Percentiles rank a stretch among this genome's conserved stretches.
Conservation (phyloP, 1,284 basidiomycete genomes). For the Tilletia walkeri region DNA sequence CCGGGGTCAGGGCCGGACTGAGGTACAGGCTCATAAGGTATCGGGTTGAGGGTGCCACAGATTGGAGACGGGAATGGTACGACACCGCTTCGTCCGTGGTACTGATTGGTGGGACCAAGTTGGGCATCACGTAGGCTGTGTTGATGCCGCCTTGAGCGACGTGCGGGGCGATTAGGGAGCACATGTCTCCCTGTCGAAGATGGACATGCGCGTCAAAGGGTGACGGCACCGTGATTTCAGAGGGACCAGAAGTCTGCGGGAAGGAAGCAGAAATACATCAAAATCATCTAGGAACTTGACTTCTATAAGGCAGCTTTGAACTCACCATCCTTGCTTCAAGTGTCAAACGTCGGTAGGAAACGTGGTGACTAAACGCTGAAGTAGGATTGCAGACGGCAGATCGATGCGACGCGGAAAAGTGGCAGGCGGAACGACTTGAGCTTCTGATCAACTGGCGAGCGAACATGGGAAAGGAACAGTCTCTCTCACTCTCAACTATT, state of each 20-base stretch:
- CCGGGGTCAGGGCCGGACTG: constrained; percentile 81
- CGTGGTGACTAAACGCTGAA: too few species aligned
- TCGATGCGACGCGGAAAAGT: too few species aligned
- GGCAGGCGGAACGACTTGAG: too few species aligned
- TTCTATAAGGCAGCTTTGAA: too few species aligned
- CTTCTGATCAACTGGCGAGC: too few species aligned
- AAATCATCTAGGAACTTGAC: too few species aligned
- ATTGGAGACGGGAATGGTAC: constrained; percentile 74
- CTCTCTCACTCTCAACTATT: too few species aligned
- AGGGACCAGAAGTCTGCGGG: not conserved
- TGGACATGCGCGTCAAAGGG: constrained; percentile 81
- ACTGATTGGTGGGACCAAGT: constrained; percentile 87
- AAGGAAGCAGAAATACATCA: not conserved
- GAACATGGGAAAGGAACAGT: too few species aligned
- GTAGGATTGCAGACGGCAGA: too few species aligned
- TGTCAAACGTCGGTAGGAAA: too few species aligned
- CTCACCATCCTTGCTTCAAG: not conserved
- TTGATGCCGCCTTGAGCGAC: constrained; percentile 83
- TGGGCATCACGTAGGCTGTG: constrained; percentile 98
- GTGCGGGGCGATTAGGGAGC: constrained; percentile 81
- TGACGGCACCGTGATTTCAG: constrained; percentile 29
- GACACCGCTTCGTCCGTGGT: constrained; percentile 75
- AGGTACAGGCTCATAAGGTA: constrained; percentile 97
- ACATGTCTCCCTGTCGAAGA: constrained; percentile 78
- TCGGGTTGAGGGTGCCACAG: constrained; percentile 74